These are phyloP conservation scores for Lipomyces chichibuensis DNA, from an alignment of 805 yeast species.

Conservation along the genomic window DNA sequence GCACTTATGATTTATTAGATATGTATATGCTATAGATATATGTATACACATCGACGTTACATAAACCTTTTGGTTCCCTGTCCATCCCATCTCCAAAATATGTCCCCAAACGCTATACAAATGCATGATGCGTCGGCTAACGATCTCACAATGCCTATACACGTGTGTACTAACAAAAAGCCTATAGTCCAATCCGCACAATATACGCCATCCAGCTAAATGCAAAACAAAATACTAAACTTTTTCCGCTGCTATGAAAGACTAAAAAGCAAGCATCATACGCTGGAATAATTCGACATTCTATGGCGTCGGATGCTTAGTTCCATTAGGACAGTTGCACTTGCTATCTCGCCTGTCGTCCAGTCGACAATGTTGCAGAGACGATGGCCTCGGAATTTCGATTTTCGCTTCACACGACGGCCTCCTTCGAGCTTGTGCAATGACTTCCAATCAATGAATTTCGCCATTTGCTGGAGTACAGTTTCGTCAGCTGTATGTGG, in stretches of 20 bases:
- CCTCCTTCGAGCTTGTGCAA: constrained; percentile 14
- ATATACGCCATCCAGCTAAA: background rate
- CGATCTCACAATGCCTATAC: background rate
- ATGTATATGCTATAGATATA: background rate
- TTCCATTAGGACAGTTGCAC: constrained; percentile 19
- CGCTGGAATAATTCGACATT: background rate
- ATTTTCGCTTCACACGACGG: constrained; percentile 29
- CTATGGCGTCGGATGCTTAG: constrained; percentile 26
- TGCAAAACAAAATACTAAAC: background rate
- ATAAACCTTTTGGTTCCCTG: background rate
- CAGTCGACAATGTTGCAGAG: constrained; percentile 25
- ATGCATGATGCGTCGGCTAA: background rate
- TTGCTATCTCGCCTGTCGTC: constrained; percentile 13
- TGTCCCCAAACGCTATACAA: background rate
- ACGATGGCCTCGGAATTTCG: constrained; percentile 27
- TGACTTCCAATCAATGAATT: constrained; percentile 29
- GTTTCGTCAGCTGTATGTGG: constrained; percentile 2
- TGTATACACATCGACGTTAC: background rate
- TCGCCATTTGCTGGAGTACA: constrained; percentile 9
- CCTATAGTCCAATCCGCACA: background rate
- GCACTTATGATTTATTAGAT: background rate
- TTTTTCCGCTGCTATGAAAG: background rate
- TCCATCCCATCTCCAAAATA: background rate
- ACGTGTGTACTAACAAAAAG: background rate
- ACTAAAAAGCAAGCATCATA: background rate